phyloP scores from a whole-genome alignment of 2,329 filamentous ascomycete genomes.

The Penicillium polonicum region DNA sequence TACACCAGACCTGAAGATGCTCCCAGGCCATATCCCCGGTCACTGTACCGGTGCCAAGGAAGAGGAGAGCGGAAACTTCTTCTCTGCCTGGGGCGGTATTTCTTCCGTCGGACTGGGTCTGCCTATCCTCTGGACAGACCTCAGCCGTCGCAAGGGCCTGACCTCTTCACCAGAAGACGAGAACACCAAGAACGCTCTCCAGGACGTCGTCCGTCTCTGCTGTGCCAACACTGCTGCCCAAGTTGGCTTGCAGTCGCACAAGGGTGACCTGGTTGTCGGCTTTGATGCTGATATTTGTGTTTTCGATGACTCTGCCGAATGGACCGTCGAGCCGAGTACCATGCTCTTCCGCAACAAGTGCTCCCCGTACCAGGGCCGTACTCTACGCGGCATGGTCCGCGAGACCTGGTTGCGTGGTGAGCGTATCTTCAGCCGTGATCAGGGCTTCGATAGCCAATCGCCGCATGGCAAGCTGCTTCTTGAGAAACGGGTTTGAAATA shows the following conservation, averaged over 20 bases:
- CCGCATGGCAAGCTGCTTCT: slow-evolving; percentile 42
- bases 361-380: slow-evolving; percentile 82
- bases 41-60: slow-evolving; percentile 36
- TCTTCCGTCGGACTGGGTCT: slow-evolving; percentile 89
- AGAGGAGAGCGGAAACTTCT: slow-evolving; percentile 72
- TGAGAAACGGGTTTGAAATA: slow-evolving; percentile 37
- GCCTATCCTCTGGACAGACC: slow-evolving; percentile 82
- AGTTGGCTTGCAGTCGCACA: slow-evolving; percentile 76
- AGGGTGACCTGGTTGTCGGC: slow-evolving; percentile 77
- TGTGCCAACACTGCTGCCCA: slow-evolving; percentile 82
- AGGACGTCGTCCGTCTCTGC: slow-evolving; percentile 83
- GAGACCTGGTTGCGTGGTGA: slow-evolving; percentile 83
- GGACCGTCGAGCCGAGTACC: slow-evolving; percentile 69
- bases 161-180: slow-evolving; percentile 39
- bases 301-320: slow-evolving; percentile 81
- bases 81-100: slow-evolving; percentile 94
- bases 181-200: slow-evolving; percentile 55
- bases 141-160: slow-evolving; percentile 58
- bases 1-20: slow-evolving; percentile 88
- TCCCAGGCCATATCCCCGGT: slow-evolving; percentile 68
- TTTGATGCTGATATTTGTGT: slow-evolving; percentile 90
- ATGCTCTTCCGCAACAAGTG: slow-evolving; percentile 96
- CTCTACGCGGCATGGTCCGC: slow-evolving; percentile 71
- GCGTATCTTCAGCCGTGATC: slow-evolving; percentile 69
- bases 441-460: slow-evolving; percentile 40